Conservation (phyloP, 1,284 basidiomycete genomes). For the Hortiboletus rubellus region DNA sequence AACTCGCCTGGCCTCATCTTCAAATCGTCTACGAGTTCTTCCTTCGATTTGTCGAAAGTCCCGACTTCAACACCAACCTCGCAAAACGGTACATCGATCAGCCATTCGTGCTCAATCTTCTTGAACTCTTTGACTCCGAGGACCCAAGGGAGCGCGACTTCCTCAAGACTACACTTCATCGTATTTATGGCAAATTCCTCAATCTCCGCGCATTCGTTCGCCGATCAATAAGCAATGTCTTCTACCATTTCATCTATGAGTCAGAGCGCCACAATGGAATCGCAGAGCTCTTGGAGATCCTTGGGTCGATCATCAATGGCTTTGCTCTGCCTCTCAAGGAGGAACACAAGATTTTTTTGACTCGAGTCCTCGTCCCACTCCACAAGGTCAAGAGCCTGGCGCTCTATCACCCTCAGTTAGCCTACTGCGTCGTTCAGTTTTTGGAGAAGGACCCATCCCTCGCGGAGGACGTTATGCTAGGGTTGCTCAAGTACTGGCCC, state of each 20-base stretch:
- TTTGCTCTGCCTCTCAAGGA: conserved; percentile 98
- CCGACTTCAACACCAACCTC: conserved; percentile 97
- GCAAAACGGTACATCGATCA: conserved; percentile 99
- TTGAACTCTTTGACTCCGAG: conserved; percentile 99
- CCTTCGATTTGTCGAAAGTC: conserved; percentile 96
- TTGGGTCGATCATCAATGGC: conserved; percentile 99
- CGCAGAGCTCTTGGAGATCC: conserved; percentile 96
- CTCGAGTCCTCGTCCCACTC: conserved; percentile 92
- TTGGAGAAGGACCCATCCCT: conserved; percentile 93
- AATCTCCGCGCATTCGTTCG: conserved; percentile 98
- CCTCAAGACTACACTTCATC: conserved; percentile 97
- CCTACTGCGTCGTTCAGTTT: conserved; percentile 99
- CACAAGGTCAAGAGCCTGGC: conserved; percentile 98
- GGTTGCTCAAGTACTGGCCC: conserved; percentile 96
- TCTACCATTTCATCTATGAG: conserved; percentile 99
- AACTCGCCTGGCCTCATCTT: conserved; percentile 99
- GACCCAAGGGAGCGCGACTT: conserved; percentile 99
- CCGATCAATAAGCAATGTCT: conserved; percentile 99
- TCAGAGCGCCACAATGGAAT: conserved; percentile 99
- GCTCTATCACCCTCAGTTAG: conserved; percentile 97
- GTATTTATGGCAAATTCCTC: conserved; percentile 99
- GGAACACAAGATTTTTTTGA: conserved; percentile 98
- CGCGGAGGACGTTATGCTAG: conserved; percentile 95
- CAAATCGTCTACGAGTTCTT: conserved; percentile 99
- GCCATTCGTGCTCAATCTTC: conserved; percentile 91